phyloP scores from a whole-genome alignment of 352 stramenopile genomes.

The Phytophthora vignae region DNA sequence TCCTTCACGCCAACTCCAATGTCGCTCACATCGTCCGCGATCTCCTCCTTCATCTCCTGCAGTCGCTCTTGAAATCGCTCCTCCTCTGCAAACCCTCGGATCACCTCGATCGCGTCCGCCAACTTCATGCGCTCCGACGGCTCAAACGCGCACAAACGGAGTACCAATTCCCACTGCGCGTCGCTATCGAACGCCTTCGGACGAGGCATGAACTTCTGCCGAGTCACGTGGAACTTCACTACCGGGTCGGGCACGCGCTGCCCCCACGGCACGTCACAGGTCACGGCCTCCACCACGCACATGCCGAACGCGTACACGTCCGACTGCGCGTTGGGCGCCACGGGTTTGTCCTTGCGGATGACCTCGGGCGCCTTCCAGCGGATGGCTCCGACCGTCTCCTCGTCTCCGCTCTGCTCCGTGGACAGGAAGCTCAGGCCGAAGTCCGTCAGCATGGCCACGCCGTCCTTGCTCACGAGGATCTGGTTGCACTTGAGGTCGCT shows the following conservation, averaged over 20 bases:
- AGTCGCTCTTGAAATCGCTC: neutral
- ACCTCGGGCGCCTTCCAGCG: constrained; percentile 15
- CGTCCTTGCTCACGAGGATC: constrained; percentile 23
- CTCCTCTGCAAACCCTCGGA: no score
- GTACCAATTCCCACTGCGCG: constrained; percentile 23
- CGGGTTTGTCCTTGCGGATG: neutral
- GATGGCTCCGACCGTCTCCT: constrained; percentile 22
- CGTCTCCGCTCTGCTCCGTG: constrained; percentile 5
- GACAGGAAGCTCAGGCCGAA: constrained; percentile 18
- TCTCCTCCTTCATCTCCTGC: neutral
- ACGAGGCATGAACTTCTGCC: constrained; percentile 8
- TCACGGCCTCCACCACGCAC: constrained; percentile 17
- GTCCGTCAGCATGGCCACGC: constrained; percentile 18
- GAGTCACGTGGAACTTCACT: constrained; percentile 24
- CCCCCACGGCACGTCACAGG: constrained; percentile 16
- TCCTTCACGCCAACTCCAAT: no score
- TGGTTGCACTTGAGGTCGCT: constrained; percentile 27
- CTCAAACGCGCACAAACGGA: constrained; percentile 21
- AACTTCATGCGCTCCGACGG: constrained; percentile 20
- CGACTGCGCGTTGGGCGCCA: neutral
- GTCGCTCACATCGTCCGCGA: no score
- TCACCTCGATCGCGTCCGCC: no score
- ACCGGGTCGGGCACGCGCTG: constrained; percentile 4
- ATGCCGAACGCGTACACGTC: no score
- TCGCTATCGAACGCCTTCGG: constrained; percentile 18